Evolutionary conservation across 306 rosid species (phyloP).

Genomic region (Mimosa bimucronata): DNA sequence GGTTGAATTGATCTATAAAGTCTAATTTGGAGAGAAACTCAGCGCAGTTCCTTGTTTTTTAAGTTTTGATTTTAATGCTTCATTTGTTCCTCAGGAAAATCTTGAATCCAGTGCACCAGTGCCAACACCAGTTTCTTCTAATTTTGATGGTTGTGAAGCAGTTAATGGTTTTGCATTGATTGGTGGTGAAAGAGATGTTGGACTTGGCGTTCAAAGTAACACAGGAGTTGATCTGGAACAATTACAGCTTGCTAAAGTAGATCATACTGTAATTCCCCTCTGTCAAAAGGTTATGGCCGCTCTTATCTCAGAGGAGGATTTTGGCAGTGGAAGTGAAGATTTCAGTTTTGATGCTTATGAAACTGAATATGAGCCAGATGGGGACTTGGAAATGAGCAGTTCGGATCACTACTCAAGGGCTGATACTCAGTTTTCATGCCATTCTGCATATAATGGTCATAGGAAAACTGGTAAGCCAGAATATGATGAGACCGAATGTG

Average conservation of each 20-base stretch:
- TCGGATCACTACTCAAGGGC: constrained; percentile 52
- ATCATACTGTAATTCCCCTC: constrained; percentile 67
- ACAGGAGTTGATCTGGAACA: constrained; percentile 53
- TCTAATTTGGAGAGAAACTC: constrained; percentile 27
- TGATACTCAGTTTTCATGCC: constrained; percentile 66
- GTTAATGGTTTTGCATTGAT: constrained; percentile 56
- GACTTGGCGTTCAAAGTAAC: constrained; percentile 40
- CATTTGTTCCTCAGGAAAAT: constrained; percentile 60
- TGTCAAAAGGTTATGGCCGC: constrained; percentile 91
- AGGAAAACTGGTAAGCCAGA: constrained; percentile 52
- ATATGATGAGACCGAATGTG: constrained; percentile 61
- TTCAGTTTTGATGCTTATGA: constrained; percentile 58
- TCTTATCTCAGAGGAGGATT: constrained; percentile 85
- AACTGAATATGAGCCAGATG: constrained; percentile 67
- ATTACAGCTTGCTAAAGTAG: constrained; percentile 53
- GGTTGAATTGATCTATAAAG: constrained; percentile 10
- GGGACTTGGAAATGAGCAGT: constrained; percentile 59
- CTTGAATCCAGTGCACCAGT: constrained; percentile 52
- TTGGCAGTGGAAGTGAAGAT: constrained; percentile 64
- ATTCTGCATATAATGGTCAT: constrained; percentile 67
- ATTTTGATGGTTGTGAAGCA: constrained; percentile 52
- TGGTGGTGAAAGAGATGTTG: constrained; percentile 50
- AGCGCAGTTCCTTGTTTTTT: constrained; percentile 9
- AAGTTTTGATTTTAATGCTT: constrained; percentile 32
- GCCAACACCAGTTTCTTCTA: constrained; percentile 52